Base-by-base conservation (phyloP, 202 grass and related monocot genomes). In the Sporobolus alterniflorus region DNA sequence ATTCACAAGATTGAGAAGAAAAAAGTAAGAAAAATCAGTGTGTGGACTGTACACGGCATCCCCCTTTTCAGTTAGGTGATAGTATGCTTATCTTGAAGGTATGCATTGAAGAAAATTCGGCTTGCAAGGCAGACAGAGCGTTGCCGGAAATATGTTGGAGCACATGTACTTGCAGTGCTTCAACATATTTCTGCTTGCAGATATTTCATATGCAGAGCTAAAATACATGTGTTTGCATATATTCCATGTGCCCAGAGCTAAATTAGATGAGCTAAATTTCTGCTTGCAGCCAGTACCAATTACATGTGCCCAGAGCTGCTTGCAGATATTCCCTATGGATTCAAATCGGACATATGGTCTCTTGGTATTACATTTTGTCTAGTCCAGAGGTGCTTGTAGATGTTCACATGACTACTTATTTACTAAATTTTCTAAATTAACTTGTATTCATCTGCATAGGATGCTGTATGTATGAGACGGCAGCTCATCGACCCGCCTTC, bases 301-400 rank as follows among this genome's bases (percentile, higher is more conserved):
- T 99, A 99, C 82, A 99, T 99, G 96, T 99, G 96, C 64, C 96
- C 96, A 7, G 96, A 99, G 82, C 82, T 99, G 46, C 93, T 99
- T 83, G 86, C 96, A 59, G 96, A 96, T 82, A 99, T 99, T 85
- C 96, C 96, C 9, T 99, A 99, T 55, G 96, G 96, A 56, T 99
- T 96, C 81, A 99, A 99, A 63, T 99, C 96, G 40, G 96, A 99
- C 42, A 99, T 99, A 34, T 99, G 96, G 96, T 99, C 96, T 66
- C 88, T 99, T 43, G 96, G 96, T 99, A 96, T 74, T 78, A 30
- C 46, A 54, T 67, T 29, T 75, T 56, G 51, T 43, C 32, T 29
- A 39, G 21, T 44, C 82, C 22, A 76, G 55, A 71, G 52, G 40
- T 67, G 46, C 71, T 41, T 34, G 26, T 65, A 84, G 77, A 83